A percentile compares a stretch with the other conserved stretches of the same genome.
Evolutionary conservation across 2,329 filamentous ascomycete genomes (phyloP).

Genomic region (Pseudocercospora cruenta): DNA sequence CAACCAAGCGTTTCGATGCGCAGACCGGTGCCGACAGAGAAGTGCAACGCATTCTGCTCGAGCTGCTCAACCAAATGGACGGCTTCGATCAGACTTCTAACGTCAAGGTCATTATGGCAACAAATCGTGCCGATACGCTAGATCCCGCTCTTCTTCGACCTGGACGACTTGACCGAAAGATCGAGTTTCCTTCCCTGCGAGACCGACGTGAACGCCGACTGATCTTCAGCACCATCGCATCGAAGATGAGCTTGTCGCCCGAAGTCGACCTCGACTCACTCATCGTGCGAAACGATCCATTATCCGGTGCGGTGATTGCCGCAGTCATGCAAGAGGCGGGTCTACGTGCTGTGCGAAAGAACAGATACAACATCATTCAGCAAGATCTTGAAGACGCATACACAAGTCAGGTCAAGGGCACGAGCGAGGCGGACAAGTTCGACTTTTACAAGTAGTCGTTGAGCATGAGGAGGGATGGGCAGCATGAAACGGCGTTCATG

Average conservation of each 20-base stretch:
- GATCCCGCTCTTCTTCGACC: slow-evolving; percentile 93
- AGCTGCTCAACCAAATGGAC: slow-evolving; percentile 99
- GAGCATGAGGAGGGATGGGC: background rate
- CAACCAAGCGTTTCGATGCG: slow-evolving; percentile 98
- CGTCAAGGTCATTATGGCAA: slow-evolving; percentile 99
- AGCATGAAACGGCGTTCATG: background rate
- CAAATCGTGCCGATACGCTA: slow-evolving; percentile 95
- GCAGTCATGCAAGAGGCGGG: slow-evolving; percentile 99
- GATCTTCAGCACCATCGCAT: slow-evolving; percentile 96
- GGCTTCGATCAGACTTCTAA: slow-evolving; percentile 98
- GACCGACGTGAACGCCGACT: slow-evolving; percentile 92
- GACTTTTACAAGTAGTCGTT: slow-evolving; percentile 83
- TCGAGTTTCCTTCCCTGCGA: slow-evolving; percentile 94
- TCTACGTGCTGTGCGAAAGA: slow-evolving; percentile 90
- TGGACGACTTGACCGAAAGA: slow-evolving; percentile 95
- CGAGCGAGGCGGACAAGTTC: slow-evolving; percentile 72
- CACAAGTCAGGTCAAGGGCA: slow-evolving; percentile 91
- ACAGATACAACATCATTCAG: slow-evolving; percentile 99
- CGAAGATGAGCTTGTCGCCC: slow-evolving; percentile 95
- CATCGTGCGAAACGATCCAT: slow-evolving; percentile 93
- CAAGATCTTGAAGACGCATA: slow-evolving; percentile 96
- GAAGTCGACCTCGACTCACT: slow-evolving; percentile 95
- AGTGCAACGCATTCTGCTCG: slow-evolving; percentile 96
- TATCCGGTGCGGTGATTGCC: slow-evolving; percentile 93
- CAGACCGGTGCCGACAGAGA: slow-evolving; percentile 97